Conservation (phyloP, 2,329 filamentous ascomycete genomes). For the Fusarium nanum region DNA sequence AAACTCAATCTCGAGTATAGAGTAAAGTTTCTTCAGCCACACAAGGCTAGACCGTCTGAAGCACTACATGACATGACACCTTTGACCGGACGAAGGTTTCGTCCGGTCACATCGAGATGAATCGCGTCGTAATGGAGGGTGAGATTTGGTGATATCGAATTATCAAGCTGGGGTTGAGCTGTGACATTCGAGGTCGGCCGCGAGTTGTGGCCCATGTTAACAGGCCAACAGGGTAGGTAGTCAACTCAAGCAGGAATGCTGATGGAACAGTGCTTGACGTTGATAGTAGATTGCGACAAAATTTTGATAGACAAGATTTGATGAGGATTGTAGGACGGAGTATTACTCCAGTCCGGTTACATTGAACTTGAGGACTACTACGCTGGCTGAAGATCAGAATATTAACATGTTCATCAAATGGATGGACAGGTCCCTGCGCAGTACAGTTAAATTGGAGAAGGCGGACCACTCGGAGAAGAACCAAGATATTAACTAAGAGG, state of each 20-base stretch:
- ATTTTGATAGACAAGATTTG: background rate
- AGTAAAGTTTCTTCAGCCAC: slow-evolving; percentile 21
- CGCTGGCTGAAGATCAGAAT: slow-evolving; percentile 16
- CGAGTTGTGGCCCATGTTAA: slow-evolving; percentile 12
- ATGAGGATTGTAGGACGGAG: background rate
- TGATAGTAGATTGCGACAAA: background rate
- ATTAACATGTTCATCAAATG: background rate
- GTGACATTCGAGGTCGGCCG: slow-evolving; percentile 22
- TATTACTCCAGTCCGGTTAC: background rate
- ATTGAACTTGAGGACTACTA: slow-evolving; percentile 11
- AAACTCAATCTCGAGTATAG: slow-evolving; percentile 36
- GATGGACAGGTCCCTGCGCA: slow-evolving; percentile 14
- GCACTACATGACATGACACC: slow-evolving; percentile 10
- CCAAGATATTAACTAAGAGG: background rate
- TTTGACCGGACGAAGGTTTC: slow-evolving; percentile 19
- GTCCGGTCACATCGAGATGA: slow-evolving; percentile 24
- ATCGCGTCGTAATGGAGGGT: slow-evolving; percentile 29
- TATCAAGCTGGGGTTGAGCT: slow-evolving; percentile 5
- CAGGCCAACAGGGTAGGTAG: slow-evolving; percentile 30
- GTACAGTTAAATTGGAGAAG: slow-evolving; percentile 24
- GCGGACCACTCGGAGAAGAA: slow-evolving; percentile 28
- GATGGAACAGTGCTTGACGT: background rate
- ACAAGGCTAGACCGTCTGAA: slow-evolving; percentile 28
- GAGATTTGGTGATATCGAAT: slow-evolving; percentile 10
- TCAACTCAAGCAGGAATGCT: slow-evolving; percentile 6